phyloP scores from a whole-genome alignment of 352 stramenopile genomes.

The Phytopythium sindhum region DNA sequence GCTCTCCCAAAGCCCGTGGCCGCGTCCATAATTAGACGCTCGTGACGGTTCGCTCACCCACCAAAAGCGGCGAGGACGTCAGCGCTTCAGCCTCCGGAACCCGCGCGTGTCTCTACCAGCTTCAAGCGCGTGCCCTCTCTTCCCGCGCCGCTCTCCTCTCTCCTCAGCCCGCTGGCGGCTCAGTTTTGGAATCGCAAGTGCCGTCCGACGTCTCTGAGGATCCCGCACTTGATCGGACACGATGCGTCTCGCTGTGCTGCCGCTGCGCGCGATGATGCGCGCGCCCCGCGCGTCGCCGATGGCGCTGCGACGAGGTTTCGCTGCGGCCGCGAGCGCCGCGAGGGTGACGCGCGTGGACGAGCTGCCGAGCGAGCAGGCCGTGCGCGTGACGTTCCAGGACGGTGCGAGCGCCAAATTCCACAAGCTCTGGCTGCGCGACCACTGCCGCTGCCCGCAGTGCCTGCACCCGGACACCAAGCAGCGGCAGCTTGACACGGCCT shows the following conservation, averaged over 20 bases:
- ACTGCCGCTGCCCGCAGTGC: slow-evolving; percentile 68
- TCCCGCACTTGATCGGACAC: neutral
- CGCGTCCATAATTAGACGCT: neutral
- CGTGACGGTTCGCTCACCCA: neutral
- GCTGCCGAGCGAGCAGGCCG: slow-evolving; percentile 39
- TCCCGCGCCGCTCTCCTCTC: neutral
- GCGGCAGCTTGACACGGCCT: slow-evolving; percentile 74
- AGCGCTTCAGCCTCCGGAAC: neutral
- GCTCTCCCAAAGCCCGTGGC: neutral
- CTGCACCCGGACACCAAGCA: slow-evolving; percentile 70
- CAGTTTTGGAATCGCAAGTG: neutral
- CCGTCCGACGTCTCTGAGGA: no score
- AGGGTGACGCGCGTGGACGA: slow-evolving; percentile 46
- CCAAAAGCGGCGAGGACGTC: no score
- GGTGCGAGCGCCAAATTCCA: slow-evolving; percentile 77
- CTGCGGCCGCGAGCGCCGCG: neutral
- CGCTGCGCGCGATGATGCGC: neutral
- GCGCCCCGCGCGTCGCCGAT: neutral
- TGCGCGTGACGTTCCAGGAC: slow-evolving; percentile 74
- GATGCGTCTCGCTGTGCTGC: slow-evolving; percentile 1
- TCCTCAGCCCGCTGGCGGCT: neutral
- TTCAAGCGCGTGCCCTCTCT: neutral
- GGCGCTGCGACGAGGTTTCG: neutral
- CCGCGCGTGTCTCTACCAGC: neutral
- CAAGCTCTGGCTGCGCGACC: slow-evolving; percentile 83